A percentile compares a stretch with the other conserved stretches of the same genome.
phyloP scores from a whole-genome alignment of 768 basidiomycete genomes.

The Leccinum sublutescens region DNA sequence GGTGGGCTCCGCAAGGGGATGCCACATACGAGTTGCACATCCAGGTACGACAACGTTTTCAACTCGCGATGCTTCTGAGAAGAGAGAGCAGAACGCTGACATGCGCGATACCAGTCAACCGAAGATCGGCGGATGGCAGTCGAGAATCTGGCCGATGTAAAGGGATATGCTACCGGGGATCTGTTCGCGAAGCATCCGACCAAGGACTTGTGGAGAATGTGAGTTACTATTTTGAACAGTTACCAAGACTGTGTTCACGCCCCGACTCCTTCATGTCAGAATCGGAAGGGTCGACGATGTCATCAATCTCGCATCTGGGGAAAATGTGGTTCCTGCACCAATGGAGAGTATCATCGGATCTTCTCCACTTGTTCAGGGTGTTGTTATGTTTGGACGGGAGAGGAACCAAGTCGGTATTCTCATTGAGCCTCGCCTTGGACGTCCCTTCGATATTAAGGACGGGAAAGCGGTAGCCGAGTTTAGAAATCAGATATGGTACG shows the following conservation, averaged over 20 bases:
- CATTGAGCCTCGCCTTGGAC: slow-evolving; percentile 23
- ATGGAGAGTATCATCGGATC: slow-evolving; percentile 29
- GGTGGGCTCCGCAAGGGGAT: slow-evolving; percentile 35
- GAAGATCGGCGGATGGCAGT: slow-evolving; percentile 7
- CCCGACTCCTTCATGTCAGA: neutral
- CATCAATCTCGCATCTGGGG: slow-evolving; percentile 28
- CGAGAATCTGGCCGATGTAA: slow-evolving; percentile 38
- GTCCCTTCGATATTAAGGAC: slow-evolving; percentile 22
- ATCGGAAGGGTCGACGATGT: slow-evolving; percentile 37
- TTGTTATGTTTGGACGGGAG: slow-evolving; percentile 36
- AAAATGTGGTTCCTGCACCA: slow-evolving; percentile 25
- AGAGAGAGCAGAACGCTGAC: neutral
- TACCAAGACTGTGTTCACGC: neutral
- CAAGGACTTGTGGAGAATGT: slow-evolving; percentile 39
- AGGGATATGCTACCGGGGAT: slow-evolving; percentile 45
- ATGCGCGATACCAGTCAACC: neutral
- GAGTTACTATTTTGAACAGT: neutral
- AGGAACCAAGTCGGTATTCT: slow-evolving; percentile 34
- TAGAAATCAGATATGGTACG: slow-evolving; percentile 33
- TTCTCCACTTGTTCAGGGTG: slow-evolving; percentile 21
- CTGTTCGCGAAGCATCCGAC: slow-evolving; percentile 45
- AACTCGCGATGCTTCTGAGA: neutral
- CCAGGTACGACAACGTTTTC: slow-evolving; percentile 27
- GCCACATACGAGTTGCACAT: slow-evolving; percentile 38
- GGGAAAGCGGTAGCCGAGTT: slow-evolving; percentile 25